Conservation (phyloP, 345 rosid genomes). For the Populus davidiana region DNA sequence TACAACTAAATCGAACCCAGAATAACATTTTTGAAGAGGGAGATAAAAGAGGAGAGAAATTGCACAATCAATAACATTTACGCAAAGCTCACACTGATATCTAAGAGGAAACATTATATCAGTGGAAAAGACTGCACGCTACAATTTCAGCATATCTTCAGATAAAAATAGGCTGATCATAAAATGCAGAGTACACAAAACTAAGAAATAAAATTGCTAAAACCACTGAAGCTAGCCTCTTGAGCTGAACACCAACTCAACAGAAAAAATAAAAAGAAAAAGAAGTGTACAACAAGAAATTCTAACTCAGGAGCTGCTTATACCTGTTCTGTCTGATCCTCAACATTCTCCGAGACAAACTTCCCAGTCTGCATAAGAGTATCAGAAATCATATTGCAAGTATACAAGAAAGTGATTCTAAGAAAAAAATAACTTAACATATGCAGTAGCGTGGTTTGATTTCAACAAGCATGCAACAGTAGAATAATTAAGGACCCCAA, state of each 20-base stretch:
- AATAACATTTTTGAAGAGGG: not conserved
- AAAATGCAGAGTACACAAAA: not conserved
- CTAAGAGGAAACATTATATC: not conserved
- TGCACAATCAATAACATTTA: not conserved
- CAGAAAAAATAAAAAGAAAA: no score
- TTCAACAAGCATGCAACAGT: not conserved
- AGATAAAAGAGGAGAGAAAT: not conserved
- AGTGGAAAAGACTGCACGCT: not conserved
- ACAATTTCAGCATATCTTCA: not conserved
- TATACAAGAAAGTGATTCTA: not conserved
- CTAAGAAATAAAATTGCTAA: not conserved
- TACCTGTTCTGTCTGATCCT: constrained; percentile 91
- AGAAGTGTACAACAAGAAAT: not conserved
- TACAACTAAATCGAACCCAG: not conserved
- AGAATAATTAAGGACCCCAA: not conserved
- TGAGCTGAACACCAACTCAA: not conserved
- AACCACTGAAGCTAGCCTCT: not conserved
- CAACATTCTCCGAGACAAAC: constrained; percentile 61
- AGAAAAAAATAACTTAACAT: not conserved
- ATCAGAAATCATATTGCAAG: constrained; percentile 13
- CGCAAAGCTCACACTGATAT: not conserved
- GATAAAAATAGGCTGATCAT: not conserved
- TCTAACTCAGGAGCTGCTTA: constrained; percentile 7
- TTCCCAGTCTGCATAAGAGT: constrained; percentile 60
- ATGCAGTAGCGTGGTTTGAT: not conserved